Conservation (phyloP, 495 filamentous ascomycete species). For the Hypoxylon fuscum region DNA sequence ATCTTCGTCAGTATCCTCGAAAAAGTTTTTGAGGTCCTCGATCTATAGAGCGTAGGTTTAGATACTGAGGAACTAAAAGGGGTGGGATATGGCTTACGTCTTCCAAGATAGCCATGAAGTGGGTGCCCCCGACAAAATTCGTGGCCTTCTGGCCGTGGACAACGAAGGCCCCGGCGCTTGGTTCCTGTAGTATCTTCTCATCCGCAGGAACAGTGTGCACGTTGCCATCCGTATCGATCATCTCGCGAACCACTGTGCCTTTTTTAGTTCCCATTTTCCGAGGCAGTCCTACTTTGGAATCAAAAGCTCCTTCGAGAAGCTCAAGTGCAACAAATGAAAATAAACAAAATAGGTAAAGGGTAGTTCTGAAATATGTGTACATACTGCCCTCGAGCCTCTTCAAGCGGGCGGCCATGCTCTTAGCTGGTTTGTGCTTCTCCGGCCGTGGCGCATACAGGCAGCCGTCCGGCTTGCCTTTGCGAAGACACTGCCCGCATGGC, state of each 20-base stretch:
- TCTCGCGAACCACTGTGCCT: slow-evolving; percentile 53
- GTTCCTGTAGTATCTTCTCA: slow-evolving; percentile 16
- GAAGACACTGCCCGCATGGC: slow-evolving; percentile 54
- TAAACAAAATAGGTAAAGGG: not conserved
- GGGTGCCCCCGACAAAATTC: slow-evolving; percentile 61
- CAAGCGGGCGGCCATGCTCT: slow-evolving; percentile 60
- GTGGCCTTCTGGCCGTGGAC: slow-evolving; percentile 48
- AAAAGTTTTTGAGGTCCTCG: slow-evolving; percentile 56
- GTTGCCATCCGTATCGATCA: slow-evolving; percentile 51
- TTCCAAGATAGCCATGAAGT: slow-evolving; percentile 67
- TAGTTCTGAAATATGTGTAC: not conserved
- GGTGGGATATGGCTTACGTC: slow-evolving; percentile 47
- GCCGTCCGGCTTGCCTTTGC: slow-evolving; percentile 50
- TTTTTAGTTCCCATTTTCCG: slow-evolving; percentile 23
- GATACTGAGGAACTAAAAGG: not conserved
- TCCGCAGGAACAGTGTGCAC: slow-evolving; percentile 36
- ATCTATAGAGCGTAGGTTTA: slow-evolving; percentile 42
- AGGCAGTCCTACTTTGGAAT: not conserved
- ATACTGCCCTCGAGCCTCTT: slow-evolving; percentile 60
- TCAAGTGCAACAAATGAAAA: too few species aligned
- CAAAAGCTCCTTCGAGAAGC: not conserved
- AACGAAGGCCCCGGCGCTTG: slow-evolving; percentile 40
- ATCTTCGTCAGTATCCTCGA: slow-evolving; percentile 50
- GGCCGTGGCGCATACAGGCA: slow-evolving; percentile 59
- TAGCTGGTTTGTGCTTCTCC: slow-evolving; percentile 48